Conservation (phyloP, 164 flowering plant species). For the Houttuynia cordata region DNA sequence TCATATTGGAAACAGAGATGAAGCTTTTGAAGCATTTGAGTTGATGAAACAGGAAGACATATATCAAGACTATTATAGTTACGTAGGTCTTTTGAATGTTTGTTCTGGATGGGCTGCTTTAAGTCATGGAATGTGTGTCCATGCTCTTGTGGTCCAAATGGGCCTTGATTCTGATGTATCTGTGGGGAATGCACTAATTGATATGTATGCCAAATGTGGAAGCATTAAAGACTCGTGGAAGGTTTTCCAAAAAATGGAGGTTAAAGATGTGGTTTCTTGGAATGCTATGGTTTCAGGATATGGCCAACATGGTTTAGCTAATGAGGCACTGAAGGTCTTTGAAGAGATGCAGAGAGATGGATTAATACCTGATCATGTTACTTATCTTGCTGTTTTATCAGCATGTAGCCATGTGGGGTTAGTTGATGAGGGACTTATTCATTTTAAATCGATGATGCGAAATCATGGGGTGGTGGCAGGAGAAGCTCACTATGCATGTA, state of each 20-base stretch:
- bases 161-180: conserved; percentile 6
- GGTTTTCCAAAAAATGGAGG: conserved; percentile 4
- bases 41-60: conserved; percentile 7
- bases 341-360: conserved; percentile 6
- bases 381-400: conserved; percentile 7
- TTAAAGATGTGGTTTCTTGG: conserved; percentile 6
- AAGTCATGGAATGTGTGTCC: conserved; percentile 7
- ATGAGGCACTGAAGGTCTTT: conserved; percentile 5
- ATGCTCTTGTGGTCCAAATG: conserved; percentile 2
- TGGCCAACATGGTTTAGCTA: conserved; percentile 9
- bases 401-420: conserved; percentile 9
- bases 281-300: conserved; percentile 9
- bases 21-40: conserved; percentile 1
- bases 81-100: neutral
- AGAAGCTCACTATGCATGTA: conserved; percentile 8
- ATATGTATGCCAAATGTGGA: conserved; percentile 4
- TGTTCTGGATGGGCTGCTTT: conserved; percentile 4
- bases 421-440: conserved; percentile 3
- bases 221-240: conserved; percentile 5
- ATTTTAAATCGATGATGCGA: conserved; percentile 4
- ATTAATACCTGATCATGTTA: conserved; percentile 8
- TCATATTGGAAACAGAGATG: conserved; percentile 7
- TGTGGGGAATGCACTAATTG: conserved; percentile 3
- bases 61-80: conserved; percentile 1
- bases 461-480: conserved; percentile 5